Base-by-base conservation (phyloP, 148 eudicot genomes). In the Rhododendron ferrugineum region DNA sequence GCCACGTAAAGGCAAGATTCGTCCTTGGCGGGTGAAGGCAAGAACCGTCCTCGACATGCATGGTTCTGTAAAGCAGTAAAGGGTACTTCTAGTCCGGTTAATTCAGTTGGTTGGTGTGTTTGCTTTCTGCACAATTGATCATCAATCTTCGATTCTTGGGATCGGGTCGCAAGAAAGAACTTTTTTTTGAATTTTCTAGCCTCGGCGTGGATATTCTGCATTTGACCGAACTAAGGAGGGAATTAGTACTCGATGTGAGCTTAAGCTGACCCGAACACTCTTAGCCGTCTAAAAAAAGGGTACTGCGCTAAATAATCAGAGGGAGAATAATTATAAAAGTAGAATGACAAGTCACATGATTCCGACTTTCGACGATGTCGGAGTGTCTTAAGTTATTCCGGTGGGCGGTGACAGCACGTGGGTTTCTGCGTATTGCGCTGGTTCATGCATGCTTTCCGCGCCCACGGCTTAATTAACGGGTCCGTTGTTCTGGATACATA, bases 311-410 rank as follows among this genome's bases (percentile, higher is more conserved):
- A 62, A 6, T 76, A 36, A 16, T 20, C 40, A 37, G 49, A 76
- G 11, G 46, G 42, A 36, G 79, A 72, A 32, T 30, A 72, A 70
- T 70, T 5, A 62, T 26, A 10, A 26, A 18, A 64, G 32, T 32
- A 28, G 78, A 32, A 73, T 15, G 20, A 54, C 18, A 5, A 15
- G 78, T 34, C 78, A 74, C 46, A 7, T 36, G 78, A 74, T 34
- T 74, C 78, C 46, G 20, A 42, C 50, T 76, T 42, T 76, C 50
- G 44, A 76, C 49, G 23, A 74, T 36, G 78, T 74, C 78, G 78
- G 44, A 73, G 50, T 23, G 52, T 22, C 36, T 78, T 26, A 47
- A 78, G 81, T 79, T 79, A 79, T 79, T 79, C 81, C 81, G 58
- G 81, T 79, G 81, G 81, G 81, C 81, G 60, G 58, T 79, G 56